These are phyloP conservation scores for Biscogniauxia marginata DNA, from an alignment of 2,329 filamentous ascomycete species.

Conservation along the genomic window DNA sequence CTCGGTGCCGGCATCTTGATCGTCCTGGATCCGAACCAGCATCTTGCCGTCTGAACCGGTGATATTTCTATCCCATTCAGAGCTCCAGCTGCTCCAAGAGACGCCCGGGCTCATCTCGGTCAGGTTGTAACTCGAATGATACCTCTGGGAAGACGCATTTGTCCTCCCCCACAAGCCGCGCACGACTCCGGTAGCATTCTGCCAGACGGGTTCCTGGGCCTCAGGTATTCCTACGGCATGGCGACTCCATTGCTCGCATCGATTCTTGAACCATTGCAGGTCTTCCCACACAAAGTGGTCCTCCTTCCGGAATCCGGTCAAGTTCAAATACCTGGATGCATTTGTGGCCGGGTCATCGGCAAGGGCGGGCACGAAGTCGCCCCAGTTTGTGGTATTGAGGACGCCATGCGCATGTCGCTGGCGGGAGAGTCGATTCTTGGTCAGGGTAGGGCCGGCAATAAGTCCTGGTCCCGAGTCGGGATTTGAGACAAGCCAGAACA, in stretches of 20 bases:
- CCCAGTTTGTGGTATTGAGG: constrained; percentile 58
- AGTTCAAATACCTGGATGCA: constrained; percentile 55
- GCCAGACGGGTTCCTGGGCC: constrained; percentile 58
- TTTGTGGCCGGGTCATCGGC: constrained; percentile 29
- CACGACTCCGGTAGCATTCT: constrained; percentile 74
- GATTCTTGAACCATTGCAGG: constrained; percentile 63
- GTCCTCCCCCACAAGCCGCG: constrained; percentile 72
- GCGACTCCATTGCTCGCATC: constrained; percentile 60
- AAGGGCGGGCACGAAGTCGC: constrained; percentile 53
- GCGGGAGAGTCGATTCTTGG: constrained; percentile 47
- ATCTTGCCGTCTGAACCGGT: constrained; percentile 71
- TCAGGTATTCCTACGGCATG: constrained; percentile 47
- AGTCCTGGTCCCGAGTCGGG: constrained; percentile 42
- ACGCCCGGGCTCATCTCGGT: constrained; percentile 63
- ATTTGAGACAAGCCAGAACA: constrained; percentile 45
- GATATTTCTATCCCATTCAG: constrained; percentile 75
- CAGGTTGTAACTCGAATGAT: constrained; percentile 58
- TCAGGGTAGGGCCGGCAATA: constrained; percentile 41
- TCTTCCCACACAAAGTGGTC: constrained; percentile 80
- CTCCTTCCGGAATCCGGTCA: constrained; percentile 73
- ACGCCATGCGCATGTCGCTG: constrained; percentile 52
- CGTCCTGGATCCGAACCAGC: constrained; percentile 64
- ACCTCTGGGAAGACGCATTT: constrained; percentile 46
- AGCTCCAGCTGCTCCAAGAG: constrained; percentile 59
- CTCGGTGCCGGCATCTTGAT: constrained; percentile 40